These are phyloP conservation scores for Geranium incanum DNA, from an alignment of 441 rosid genomes.

Conservation along the genomic window DNA sequence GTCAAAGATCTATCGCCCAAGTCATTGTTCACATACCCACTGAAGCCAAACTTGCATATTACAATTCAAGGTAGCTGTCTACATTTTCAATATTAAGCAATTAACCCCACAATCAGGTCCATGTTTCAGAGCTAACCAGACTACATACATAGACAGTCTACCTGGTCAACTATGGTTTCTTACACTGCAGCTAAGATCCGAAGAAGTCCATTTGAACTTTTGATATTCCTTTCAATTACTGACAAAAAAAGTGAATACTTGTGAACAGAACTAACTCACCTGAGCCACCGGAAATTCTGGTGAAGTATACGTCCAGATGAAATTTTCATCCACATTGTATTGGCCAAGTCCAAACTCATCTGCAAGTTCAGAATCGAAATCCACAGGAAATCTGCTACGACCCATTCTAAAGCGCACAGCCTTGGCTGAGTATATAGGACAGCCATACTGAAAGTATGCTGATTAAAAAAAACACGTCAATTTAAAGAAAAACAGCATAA, in stretches of 20 bases:
- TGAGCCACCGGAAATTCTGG: constrained; percentile 34
- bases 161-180: no score
- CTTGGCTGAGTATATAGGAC: constrained; percentile 31
- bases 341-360: constrained; percentile 15
- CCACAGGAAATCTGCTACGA: constrained; percentile 16
- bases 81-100: no score
- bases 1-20: no score
- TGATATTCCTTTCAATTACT: no score
- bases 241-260: not conserved
- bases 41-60: no score
- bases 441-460: constrained; percentile 29
- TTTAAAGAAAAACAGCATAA: not conserved
- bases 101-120: no score
- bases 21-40: no score
- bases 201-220: no score
- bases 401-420: constrained; percentile 30
- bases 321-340: constrained; percentile 16
- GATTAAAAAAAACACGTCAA: constrained; percentile 9
- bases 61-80: no score
- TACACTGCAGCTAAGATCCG: no score
- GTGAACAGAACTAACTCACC: constrained; percentile 10
- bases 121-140: no score
- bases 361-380: not conserved
- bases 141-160: no score
- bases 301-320: constrained; percentile 30